Conservation (phyloP, 208 protist genomes). For the Tritrichomonas musculus region DNA sequence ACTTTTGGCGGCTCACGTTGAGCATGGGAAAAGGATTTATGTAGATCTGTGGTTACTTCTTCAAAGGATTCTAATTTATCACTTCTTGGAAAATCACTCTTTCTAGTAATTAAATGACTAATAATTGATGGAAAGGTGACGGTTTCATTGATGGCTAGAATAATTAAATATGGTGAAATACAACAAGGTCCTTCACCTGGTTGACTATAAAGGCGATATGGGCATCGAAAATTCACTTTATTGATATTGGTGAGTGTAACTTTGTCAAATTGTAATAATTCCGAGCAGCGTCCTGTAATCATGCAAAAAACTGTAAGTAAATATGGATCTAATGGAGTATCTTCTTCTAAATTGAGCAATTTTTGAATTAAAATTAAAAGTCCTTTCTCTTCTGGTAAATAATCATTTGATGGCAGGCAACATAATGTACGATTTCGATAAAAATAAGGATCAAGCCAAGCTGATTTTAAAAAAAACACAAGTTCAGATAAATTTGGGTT, state of each 20-base stretch:
- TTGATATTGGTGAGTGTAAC: background rate
- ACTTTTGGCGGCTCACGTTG: background rate
- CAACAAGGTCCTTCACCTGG: background rate
- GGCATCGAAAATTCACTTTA: background rate
- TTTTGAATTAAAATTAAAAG: background rate
- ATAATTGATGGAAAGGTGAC: background rate
- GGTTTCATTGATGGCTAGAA: background rate
- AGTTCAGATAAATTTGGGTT: background rate
- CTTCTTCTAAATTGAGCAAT: background rate
- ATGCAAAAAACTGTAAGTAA: background rate
- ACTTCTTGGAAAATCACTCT: too few species aligned
- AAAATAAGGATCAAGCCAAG: background rate
- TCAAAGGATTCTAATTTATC: background rate
- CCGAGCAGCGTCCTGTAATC: background rate
- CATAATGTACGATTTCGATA: background rate
- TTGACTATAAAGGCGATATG: background rate
- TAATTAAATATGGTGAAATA: background rate
- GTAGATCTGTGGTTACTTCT: background rate
- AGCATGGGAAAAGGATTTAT: background rate
- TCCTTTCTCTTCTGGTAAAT: background rate
- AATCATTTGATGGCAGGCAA: background rate
- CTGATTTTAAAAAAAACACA: background rate
- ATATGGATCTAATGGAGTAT: background rate
- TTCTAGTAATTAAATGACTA: background rate
- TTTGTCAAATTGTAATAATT: background rate